phyloP scores from a whole-genome alignment of 1,284 basidiomycete species.

The Sporisorium graminicola region DNA sequence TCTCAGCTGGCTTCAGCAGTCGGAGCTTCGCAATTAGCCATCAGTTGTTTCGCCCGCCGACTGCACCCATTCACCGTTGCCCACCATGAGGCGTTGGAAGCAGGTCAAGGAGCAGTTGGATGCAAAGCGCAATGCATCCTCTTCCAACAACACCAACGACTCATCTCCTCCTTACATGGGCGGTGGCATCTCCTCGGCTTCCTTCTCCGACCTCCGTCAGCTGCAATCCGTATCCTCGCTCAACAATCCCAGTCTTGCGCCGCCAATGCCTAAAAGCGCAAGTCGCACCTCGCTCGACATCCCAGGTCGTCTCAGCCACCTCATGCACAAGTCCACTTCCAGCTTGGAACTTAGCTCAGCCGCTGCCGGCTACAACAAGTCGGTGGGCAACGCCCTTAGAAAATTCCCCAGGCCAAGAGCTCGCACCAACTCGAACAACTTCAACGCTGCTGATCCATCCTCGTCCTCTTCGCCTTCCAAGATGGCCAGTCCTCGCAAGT shows the following conservation, averaged over 20 bases:
- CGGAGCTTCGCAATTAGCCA: not conserved
- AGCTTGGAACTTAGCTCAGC: slow-evolving; percentile 32
- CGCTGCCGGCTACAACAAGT: slow-evolving; percentile 9
- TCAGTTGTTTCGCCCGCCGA: not conserved
- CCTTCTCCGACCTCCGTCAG: slow-evolving; percentile 34
- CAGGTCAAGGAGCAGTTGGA: slow-evolving; percentile 47
- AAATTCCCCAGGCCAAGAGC: slow-evolving; percentile 37
- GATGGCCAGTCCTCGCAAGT: slow-evolving; percentile 40
- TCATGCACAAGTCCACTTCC: slow-evolving; percentile 44
- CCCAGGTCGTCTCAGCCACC: slow-evolving; percentile 33
- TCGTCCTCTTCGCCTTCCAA: slow-evolving; percentile 23
- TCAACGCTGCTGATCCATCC: slow-evolving; percentile 9
- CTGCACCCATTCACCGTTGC: not conserved
- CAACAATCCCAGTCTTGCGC: slow-evolving; percentile 21
- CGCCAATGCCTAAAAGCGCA: slow-evolving; percentile 29
- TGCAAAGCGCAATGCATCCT: slow-evolving; percentile 35
- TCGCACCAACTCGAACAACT: slow-evolving; percentile 27
- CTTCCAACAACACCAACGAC: slow-evolving; percentile 12
- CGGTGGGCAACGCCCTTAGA: slow-evolving; percentile 21
- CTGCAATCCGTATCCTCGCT: slow-evolving; percentile 15
- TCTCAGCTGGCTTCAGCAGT: not conserved
- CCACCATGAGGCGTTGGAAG: slow-evolving; percentile 40
- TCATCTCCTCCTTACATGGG: slow-evolving; percentile 29
- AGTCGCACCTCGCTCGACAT: slow-evolving; percentile 50
- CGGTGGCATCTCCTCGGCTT: slow-evolving; percentile 39